Conservation (phyloP, 768 basidiomycete genomes). For the Dictyophora rubrovolvata region DNA sequence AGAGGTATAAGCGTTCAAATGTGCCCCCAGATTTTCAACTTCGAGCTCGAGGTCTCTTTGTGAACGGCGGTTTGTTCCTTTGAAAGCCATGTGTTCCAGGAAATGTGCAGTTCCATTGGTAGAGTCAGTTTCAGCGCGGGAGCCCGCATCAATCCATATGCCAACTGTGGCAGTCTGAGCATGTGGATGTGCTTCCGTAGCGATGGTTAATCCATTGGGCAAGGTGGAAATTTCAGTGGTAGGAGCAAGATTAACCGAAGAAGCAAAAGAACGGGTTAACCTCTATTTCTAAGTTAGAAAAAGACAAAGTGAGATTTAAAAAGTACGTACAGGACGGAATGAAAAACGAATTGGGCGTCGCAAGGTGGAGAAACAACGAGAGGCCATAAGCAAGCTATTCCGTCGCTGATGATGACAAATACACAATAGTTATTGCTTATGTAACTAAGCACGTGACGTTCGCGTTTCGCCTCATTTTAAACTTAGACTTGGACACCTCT, state of each 20-base stretch:
- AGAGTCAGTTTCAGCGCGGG: slow-evolving; percentile 89
- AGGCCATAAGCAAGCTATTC: slow-evolving; percentile 1
- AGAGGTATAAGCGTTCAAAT: slow-evolving; percentile 96
- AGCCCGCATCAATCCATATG: slow-evolving; percentile 98
- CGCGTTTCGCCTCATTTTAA: not conserved
- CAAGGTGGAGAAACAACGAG: slow-evolving; percentile 4
- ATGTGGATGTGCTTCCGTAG: slow-evolving; percentile 82
- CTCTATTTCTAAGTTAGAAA: not conserved
- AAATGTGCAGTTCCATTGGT: slow-evolving; percentile 98
- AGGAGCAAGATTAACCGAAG: slow-evolving; percentile 59
- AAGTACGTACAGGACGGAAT: not conserved
- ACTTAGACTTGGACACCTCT: not conserved
- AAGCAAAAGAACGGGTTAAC: slow-evolving; percentile 53
- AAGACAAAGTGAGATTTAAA: not conserved
- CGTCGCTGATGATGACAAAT: not conserved
- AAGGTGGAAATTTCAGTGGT: slow-evolving; percentile 88
- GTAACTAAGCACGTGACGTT: slow-evolving; percentile 6
- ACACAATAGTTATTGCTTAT: not conserved
- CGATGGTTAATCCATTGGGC: slow-evolving; percentile 89
- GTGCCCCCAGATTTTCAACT: slow-evolving; percentile 95
- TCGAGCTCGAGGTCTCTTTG: slow-evolving; percentile 92
- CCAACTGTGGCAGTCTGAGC: slow-evolving; percentile 98
- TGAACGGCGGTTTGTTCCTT: slow-evolving; percentile 80
- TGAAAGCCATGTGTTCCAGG: slow-evolving; percentile 98
- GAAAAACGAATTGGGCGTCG: slow-evolving; percentile 1